Evolutionary conservation across 2,329 filamentous ascomycete genomes (phyloP).

Genomic region (Verticillium nubilum): DNA sequence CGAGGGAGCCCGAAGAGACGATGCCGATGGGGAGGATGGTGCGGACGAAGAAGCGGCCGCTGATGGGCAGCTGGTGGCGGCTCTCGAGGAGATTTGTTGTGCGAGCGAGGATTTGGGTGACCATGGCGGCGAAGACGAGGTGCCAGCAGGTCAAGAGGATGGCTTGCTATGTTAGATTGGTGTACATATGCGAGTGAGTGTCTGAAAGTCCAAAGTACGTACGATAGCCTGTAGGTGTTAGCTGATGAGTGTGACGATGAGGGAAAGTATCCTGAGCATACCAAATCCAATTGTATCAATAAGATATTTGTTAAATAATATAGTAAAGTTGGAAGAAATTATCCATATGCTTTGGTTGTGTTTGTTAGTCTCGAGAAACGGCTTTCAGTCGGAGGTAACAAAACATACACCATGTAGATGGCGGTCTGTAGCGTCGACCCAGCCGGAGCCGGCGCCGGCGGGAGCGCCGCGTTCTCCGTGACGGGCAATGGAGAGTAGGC

Average conservation of each 20-base stretch:
- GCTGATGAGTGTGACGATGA: not conserved
- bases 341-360: not conserved
- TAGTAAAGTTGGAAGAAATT: not conserved
- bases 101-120: conserved; percentile 87
- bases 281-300: conserved; percentile 76
- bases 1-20: conserved; percentile 92
- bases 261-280: conserved; percentile 20
- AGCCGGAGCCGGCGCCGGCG: not conserved
- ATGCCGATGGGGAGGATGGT: conserved; percentile 91
- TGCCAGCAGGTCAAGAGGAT: conserved; percentile 94
- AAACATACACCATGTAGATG: not conserved
- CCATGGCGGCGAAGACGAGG: conserved; percentile 82
- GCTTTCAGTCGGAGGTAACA: not conserved
- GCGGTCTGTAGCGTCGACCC: not conserved
- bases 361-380: not conserved
- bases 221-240: not conserved
- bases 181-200: conserved; percentile 7
- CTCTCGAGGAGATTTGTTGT: conserved; percentile 87
- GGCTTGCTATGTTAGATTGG: conserved; percentile 18
- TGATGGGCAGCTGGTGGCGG: conserved; percentile 95
- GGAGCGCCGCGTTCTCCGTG: not conserved
- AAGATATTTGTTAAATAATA: conserved; percentile 99
- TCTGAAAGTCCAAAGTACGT: conserved; percentile 4
- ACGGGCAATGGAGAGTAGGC: not conserved
- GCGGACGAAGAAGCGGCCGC: conserved; percentile 81